Base-by-base conservation (phyloP, 805 yeast genomes). In the Brettanomyces nanus region DNA sequence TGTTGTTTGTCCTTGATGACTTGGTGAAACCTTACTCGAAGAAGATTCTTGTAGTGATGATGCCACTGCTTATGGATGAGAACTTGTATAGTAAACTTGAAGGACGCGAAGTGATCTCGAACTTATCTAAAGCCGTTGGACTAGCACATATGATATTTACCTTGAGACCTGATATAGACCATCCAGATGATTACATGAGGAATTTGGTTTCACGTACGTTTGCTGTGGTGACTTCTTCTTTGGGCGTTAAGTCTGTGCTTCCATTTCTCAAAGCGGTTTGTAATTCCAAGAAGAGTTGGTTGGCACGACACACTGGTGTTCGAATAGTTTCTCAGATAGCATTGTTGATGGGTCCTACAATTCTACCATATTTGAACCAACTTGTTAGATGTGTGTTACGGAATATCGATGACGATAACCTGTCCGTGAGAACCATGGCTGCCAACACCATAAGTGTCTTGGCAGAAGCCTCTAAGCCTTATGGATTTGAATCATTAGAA, bases 401-500 rank as follows among this genome's bases (percentile, higher is more conserved):
- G 1, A 73, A 80, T 1, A 48, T 90, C 14, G 61, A 63, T 0
- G 95, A 86, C 58, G 85, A 78, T 36, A 79, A 80, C 40, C 53
- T 75, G 10, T 76, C 72, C 31, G 82, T 87, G 0, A 65, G 94
- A 39, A 71, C 74, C 2, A 68, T 77, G 10, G 68, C 95, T 0
- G 95, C 95, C 0, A 62, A 69, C 26, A 78, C 95, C 0, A 51
- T 89, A 2, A 64, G 89, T 1, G 71, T 80, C 1, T 58, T 90
- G 25, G 97, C 97, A 0, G 89, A 84, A 35, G 78, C 85, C 6
- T 74, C 86, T 4, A 67, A 75, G 18, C 97, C 97, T 0, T 85
- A 82, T 59, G 98, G 97, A 33, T 81, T 85, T 39, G 96, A 85
- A 49, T 76, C 90, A 0, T 89, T 90, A 54, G 94, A 87, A 48